Evolutionary conservation across 2,329 filamentous ascomycete species (phyloP), one percentile per base, ranked within the genome.

Genomic region (Aureobasidium vineae): DNA sequence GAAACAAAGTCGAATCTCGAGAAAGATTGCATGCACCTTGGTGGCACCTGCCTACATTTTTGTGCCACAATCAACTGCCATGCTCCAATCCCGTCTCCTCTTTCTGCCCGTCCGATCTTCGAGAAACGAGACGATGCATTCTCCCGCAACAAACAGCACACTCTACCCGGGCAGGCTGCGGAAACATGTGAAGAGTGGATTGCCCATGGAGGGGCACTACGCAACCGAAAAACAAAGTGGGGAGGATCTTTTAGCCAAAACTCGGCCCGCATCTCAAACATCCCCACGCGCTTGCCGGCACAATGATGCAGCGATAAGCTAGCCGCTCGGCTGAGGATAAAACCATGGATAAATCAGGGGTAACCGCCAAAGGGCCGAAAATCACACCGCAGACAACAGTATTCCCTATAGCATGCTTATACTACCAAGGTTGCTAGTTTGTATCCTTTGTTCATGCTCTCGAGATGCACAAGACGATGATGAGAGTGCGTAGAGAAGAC

Each of bases 11-110:
- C 23, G 45, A 63, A n/a, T 33, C 31, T 50, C 23, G 49, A 54
- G 40, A 54, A 54, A 45, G n/a, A 64, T 21, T 43, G 19, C 61
- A 50, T 52, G 59, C 61, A 33, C 61, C 49, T 45, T 49, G 61
- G 61, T 64, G 61, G 61, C 61, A 45, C 61, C 61, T 64, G 47
- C 60, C 61, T 54, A 45, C 49, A 54, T 45, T 64, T 49, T 54
- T 64, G 61, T 45, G 38, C 61, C 57, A 36, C 57, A 36, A 54
- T 38, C 47, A 64, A 53, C 38, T 54, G 61, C 49, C 61, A 54
- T 21, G 23, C 23, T 54, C 26, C 47, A 23, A 31, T 64, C 49
- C 47, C 60, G 45, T 41, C 33, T 50, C 40, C 36, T 41, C 60
- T 40, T 36, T 63, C 45, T 40, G 26, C 45, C 33, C 45, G 36